Conservation (phyloP, 2,329 filamentous ascomycete genomes). For the Sordariomycetes sp. region DNA sequence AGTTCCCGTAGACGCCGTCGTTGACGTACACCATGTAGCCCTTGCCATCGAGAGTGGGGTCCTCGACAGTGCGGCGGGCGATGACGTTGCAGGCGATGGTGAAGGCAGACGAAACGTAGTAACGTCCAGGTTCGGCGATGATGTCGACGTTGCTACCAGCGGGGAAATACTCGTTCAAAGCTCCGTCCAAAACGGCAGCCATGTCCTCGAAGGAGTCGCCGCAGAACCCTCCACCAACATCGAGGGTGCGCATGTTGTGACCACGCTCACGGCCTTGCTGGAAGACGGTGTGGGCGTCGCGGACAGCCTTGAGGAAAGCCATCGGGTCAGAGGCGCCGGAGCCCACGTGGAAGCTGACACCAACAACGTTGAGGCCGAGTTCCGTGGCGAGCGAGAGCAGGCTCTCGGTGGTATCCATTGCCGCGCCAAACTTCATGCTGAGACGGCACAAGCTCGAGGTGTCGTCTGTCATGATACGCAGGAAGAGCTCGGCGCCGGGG, state of each 20-base stretch:
- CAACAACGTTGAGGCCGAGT: constrained; percentile 81
- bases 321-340: constrained; percentile 91
- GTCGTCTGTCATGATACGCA: constrained; percentile 94
- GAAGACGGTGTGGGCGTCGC: constrained; percentile 82
- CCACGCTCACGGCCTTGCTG: constrained; percentile 71
- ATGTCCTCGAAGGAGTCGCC: constrained; percentile 88
- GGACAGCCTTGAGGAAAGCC: constrained; percentile 83
- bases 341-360: constrained; percentile 96
- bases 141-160: constrained; percentile 61
- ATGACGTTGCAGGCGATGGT: constrained; percentile 95
- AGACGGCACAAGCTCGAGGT: constrained; percentile 88
- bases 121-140: constrained; percentile 93
- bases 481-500: constrained; percentile 80
- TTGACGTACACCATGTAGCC: constrained; percentile 98
- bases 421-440: constrained; percentile 95
- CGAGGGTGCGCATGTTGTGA: constrained; percentile 75
- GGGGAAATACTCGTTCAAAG: constrained; percentile 84
- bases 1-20: constrained; percentile 96
- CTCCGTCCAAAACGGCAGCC: constrained; percentile 68
- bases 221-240: constrained; percentile 90
- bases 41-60: constrained; percentile 53
- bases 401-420: constrained; percentile 68
- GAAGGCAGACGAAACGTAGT: constrained; percentile 90
- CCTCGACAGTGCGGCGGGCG: constrained; percentile 78
- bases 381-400: constrained; percentile 74